Evolutionary conservation across 2,329 filamentous ascomycete species (phyloP).

Genomic region (Botrytis hyacinthi): DNA sequence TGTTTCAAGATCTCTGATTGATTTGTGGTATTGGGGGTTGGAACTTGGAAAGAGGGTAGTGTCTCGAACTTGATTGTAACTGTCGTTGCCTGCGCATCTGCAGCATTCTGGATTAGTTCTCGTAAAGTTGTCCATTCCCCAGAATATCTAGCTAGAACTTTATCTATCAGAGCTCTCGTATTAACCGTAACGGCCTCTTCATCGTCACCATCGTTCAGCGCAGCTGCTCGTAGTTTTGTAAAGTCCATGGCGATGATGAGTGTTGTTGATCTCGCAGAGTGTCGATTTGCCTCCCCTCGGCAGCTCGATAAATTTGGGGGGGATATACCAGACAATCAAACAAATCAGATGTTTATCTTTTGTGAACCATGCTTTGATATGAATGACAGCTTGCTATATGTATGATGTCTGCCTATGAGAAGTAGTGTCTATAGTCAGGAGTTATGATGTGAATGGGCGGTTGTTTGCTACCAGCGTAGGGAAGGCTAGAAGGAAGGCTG

Average conservation of each 20-base stretch:
- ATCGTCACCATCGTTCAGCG: slow-evolving; percentile 79
- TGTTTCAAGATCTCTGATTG: slow-evolving; percentile 76
- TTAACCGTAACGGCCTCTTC: slow-evolving; percentile 98
- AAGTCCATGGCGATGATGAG: slow-evolving; percentile 61
- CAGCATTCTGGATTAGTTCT: slow-evolving; percentile 97
- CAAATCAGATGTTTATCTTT: background rate
- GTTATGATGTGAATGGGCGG: background rate
- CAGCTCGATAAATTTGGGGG: background rate
- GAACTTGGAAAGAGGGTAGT: slow-evolving; percentile 73
- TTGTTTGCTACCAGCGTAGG: slow-evolving; percentile 11
- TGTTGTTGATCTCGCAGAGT: background rate
- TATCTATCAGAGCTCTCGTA: slow-evolving; percentile 93
- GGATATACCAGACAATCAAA: background rate
- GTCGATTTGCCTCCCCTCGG: background rate
- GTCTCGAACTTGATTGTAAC: slow-evolving; percentile 94
- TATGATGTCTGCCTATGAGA: background rate
- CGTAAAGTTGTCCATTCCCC: slow-evolving; percentile 89
- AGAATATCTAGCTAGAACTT: slow-evolving; percentile 92
- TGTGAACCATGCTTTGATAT: background rate
- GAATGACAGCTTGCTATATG: background rate
- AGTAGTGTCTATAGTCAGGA: background rate
- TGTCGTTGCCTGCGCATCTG: slow-evolving; percentile 86
- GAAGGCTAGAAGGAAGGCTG: slow-evolving; percentile 27
- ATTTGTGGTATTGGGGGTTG: slow-evolving; percentile 60
- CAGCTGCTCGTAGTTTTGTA: slow-evolving; percentile 77